Conservation (phyloP, 2,329 filamentous ascomycete species). For the Diaporthe sp. region DNA sequence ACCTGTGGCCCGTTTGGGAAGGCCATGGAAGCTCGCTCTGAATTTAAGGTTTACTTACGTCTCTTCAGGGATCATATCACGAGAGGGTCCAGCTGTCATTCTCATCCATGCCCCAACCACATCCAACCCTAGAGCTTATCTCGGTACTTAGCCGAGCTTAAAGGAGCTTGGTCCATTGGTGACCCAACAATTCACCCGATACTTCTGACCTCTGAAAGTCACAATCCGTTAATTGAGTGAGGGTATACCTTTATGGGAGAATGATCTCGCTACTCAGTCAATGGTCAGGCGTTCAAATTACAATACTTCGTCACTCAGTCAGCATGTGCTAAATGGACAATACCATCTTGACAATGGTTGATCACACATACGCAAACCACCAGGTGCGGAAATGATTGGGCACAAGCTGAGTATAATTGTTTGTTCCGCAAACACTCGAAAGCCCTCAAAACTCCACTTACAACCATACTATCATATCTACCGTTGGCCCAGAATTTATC, state of each 20-base stretch:
- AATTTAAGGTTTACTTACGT: background rate
- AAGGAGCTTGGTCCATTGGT: background rate
- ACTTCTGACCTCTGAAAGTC: background rate
- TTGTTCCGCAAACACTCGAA: background rate
- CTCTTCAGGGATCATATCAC: background rate
- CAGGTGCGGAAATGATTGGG: background rate
- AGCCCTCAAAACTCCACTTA: background rate
- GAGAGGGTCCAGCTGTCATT: background rate
- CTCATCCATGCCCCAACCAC: background rate
- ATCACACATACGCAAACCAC: no score
- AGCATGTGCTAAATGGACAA: background rate
- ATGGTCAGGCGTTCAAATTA: background rate
- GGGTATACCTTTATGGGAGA: background rate
- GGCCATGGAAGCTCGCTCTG: background rate
- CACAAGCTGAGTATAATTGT: background rate
- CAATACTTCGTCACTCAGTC: background rate
- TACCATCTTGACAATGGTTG: background rate
- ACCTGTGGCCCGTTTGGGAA: background rate
- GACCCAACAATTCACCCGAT: background rate
- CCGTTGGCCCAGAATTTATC: background rate
- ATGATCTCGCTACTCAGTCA: background rate
- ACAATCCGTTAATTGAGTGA: background rate
- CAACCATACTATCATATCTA: background rate
- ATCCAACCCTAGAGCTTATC: background rate
- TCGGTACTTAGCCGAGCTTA: background rate